Evolutionary conservation across 2,329 filamentous ascomycete species (phyloP).

Genomic region (Volutella citrinella): DNA sequence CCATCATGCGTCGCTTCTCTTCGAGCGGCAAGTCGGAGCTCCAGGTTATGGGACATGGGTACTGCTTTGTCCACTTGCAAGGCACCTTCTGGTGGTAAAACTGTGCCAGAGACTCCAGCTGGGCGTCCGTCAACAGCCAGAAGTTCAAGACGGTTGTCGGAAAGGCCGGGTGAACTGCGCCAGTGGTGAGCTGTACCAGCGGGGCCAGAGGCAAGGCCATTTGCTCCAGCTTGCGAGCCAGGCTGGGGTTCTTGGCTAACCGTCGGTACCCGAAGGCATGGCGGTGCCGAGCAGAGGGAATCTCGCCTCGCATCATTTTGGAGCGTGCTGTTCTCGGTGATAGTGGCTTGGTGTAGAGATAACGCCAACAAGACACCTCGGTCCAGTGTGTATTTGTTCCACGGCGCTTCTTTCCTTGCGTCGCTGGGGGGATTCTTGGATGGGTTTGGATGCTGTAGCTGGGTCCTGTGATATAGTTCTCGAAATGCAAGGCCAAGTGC

Average conservation of each 20-base stretch:
- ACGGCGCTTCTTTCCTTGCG: too few relatives aligned
- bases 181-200: constrained; percentile 61
- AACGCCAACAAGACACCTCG: too few relatives aligned
- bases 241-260: constrained; percentile 45
- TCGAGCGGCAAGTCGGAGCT: constrained; percentile 48
- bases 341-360: constrained; percentile 4
- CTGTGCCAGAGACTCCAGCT: constrained; percentile 67
- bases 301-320: constrained; percentile 33
- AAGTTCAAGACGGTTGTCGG: constrained; percentile 66
- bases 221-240: constrained; percentile 60
- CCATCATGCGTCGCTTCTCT: constrained; percentile 71
- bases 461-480: too few relatives aligned
- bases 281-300: constrained; percentile 32
- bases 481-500: too few relatives aligned
- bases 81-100: constrained; percentile 72
- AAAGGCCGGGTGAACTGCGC: constrained; percentile 62
- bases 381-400: too few relatives aligned
- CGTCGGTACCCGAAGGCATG: constrained; percentile 27
- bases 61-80: constrained; percentile 51
- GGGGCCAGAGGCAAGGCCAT: constrained; percentile 66
- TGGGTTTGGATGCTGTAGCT: too few relatives aligned
- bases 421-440: too few relatives aligned
- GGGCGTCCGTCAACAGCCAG: constrained; percentile 68
- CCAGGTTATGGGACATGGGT: constrained; percentile 70
- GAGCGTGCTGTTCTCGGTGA: constrained; percentile 1